Conservation (phyloP, 345 rosid species). For the Cardamine occulta region DNA sequence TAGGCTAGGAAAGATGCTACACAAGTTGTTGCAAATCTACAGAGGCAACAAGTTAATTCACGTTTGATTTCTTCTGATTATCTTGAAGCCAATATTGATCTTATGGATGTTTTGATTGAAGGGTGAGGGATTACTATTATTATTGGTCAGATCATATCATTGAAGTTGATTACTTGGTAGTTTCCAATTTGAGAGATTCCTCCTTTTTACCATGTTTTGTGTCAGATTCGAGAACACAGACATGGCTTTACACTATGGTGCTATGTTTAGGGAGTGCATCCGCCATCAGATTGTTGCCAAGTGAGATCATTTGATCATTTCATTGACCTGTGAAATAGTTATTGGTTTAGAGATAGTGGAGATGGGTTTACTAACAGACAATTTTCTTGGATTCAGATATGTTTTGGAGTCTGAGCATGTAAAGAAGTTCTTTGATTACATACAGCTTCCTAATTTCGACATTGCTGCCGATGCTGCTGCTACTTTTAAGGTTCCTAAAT, state of each 20-base stretch:
- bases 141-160: not conserved
- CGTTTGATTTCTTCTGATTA: conserved; percentile 92
- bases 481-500: conserved; percentile 75
- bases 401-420: conserved; percentile 84
- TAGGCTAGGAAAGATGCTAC: conserved; percentile 98
- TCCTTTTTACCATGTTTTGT: conserved; percentile 9
- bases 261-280: conserved; percentile 97
- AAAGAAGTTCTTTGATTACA: conserved; percentile 89
- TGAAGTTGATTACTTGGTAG: not conserved
- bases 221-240: conserved; percentile 75
- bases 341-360: not conserved
- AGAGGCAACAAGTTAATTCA: conserved; percentile 91
- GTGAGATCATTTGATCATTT: conserved; percentile 46
- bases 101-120: conserved; percentile 70
- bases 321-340: not conserved
- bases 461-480: conserved; percentile 99
- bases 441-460: conserved; percentile 96
- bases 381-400: conserved; percentile 57
- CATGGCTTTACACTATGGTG: conserved; percentile 98
- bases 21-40: conserved; percentile 96
- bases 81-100: conserved; percentile 83
- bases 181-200: not conserved
- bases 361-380: not conserved
- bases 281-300: conserved; percentile 95
- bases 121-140: conserved; percentile 84